Percentiles rank a stretch among this genome's conserved stretches.
These are phyloP conservation scores for Cryptosporidium viatorum DNA, from an alignment of 169 alveolate species.

Conservation along the genomic window DNA sequence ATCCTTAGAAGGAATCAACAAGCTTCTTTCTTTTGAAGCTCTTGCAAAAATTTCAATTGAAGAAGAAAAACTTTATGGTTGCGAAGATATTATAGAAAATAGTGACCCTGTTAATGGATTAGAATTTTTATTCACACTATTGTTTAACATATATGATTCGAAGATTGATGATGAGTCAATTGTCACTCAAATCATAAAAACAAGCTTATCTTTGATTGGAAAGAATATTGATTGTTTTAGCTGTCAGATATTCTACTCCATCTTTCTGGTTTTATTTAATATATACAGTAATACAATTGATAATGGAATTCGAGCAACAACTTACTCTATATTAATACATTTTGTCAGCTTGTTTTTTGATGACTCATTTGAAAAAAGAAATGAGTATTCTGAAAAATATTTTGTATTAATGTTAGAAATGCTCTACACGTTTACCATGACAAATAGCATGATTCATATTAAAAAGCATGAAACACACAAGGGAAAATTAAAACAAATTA, in stretches of 20 bases:
- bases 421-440: constrained; percentile 33
- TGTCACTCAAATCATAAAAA: constrained; percentile 2
- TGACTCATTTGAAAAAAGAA: constrained; percentile 4
- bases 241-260: constrained; percentile 17
- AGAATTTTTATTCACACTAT: constrained; percentile 18
- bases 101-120: neutral
- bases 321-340: constrained; percentile 33
- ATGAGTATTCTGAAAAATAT: constrained; percentile 32
- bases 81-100: neutral
- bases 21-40: constrained; percentile 24
- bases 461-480: constrained; percentile 10
- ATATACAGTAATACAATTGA: constrained; percentile 49
- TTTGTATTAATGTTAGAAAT: constrained; percentile 16
- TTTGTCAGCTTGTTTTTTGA: constrained; percentile 26
- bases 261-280: constrained; percentile 16
- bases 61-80: constrained; percentile 25
- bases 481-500: neutral
- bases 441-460: constrained; percentile 13
- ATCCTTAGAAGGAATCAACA: constrained; percentile 56
- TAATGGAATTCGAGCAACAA: constrained; percentile 29
- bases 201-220: constrained; percentile 5
- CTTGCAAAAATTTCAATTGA: constrained; percentile 10
- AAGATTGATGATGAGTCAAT: constrained; percentile 31
- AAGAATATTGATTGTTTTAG: constrained; percentile 21
- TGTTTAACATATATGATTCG: constrained; percentile 18